Evolutionary conservation across 257 asterid genomes (phyloP).

Genomic region (Osmanthus fragrans): DNA sequence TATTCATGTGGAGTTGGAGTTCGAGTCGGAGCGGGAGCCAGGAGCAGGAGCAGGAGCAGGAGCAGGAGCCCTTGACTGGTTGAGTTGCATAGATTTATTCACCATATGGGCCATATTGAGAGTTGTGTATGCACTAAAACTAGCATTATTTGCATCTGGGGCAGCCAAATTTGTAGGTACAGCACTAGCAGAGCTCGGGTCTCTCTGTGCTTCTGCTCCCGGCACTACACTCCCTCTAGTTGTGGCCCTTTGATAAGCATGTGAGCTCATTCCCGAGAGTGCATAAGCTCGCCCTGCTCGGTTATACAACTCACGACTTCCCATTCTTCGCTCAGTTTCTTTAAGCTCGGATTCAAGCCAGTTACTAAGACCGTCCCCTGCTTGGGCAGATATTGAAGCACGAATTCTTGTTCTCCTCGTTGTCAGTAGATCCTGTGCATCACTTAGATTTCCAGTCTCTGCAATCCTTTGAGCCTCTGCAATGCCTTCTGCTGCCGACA

Average conservation of each 20-base stretch:
- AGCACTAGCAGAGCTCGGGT: not conserved
- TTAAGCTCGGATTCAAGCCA: slow-evolving; percentile 38
- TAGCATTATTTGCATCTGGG: not conserved
- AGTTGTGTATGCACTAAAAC: not conserved
- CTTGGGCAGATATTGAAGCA: slow-evolving; percentile 32
- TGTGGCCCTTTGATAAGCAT: slow-evolving; percentile 39
- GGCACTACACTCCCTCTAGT: slow-evolving; percentile 23
- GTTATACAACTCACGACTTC: slow-evolving; percentile 28
- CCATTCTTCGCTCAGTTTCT: slow-evolving; percentile 41
- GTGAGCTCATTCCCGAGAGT: slow-evolving; percentile 37
- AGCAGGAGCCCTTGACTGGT: not conserved
- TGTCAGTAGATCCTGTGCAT: slow-evolving; percentile 27
- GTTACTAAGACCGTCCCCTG: slow-evolving; percentile 34
- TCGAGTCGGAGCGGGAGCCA: not conserved
- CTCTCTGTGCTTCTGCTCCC: not conserved
- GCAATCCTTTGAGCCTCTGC: slow-evolving; percentile 44
- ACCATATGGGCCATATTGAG: slow-evolving; percentile 1
- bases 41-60: not conserved
- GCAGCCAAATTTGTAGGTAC: not conserved
- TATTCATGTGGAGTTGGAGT: not conserved
- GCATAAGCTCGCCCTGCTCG: slow-evolving; percentile 42
- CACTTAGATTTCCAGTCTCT: slow-evolving; percentile 39
- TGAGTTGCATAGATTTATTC: not conserved
- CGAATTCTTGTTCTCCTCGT: slow-evolving; percentile 17
- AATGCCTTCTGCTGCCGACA: slow-evolving; percentile 34